These are phyloP conservation scores for Solanum gracilifrons DNA, from an alignment of 257 asterid genomes.

Conservation along the genomic window DNA sequence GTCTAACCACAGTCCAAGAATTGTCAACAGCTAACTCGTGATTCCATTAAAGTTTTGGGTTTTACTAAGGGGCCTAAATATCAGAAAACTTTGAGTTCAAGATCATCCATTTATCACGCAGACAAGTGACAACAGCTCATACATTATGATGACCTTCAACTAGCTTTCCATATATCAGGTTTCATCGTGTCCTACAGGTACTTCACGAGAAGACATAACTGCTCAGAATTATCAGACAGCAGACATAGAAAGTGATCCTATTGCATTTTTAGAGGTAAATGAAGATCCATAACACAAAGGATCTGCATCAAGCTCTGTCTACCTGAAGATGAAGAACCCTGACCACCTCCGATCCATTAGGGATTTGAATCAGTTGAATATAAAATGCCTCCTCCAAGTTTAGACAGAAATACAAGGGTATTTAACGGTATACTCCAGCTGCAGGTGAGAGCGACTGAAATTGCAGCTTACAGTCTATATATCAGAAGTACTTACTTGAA, in stretches of 20 bases:
- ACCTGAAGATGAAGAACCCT: background rate
- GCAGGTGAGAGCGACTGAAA: background rate
- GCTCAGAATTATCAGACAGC: background rate
- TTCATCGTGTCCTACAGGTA: background rate
- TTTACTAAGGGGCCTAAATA: background rate
- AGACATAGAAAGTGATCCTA: background rate
- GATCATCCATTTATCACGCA: background rate
- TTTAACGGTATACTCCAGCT: background rate
- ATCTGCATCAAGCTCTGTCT: background rate
- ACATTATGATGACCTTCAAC: background rate
- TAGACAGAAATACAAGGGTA: background rate
- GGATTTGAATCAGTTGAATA: background rate
- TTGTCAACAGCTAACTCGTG: background rate
- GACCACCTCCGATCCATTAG: background rate
- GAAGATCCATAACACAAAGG: background rate
- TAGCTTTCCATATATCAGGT: background rate
- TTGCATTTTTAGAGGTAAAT: background rate
- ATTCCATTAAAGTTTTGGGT: background rate
- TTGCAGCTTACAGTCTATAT: background rate
- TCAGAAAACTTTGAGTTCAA: background rate
- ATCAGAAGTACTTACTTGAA: background rate
- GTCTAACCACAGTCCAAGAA: background rate
- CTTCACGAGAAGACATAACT: background rate
- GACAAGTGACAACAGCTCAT: background rate
- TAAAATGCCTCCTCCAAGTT: background rate